Evolutionary conservation across 176 grass and related monocot species (phyloP).

Genomic region (Alloteropsis semialata): DNA sequence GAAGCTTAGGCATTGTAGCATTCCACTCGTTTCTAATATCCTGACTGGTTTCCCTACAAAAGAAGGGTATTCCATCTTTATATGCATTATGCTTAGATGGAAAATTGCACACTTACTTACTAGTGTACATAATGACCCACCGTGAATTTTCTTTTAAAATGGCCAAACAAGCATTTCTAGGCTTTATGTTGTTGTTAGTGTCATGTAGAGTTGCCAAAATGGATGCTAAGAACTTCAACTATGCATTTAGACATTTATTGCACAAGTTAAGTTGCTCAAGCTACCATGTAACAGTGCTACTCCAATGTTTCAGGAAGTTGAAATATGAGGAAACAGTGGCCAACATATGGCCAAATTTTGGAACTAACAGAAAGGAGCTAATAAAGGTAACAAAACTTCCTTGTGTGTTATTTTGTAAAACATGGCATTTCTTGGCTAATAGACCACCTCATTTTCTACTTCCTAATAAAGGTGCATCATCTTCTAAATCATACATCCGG

Average conservation of each 20-base stretch:
- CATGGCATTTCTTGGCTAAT: conserved; percentile 22
- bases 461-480: conserved; percentile 72
- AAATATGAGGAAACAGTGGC: conserved; percentile 84
- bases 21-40: not conserved
- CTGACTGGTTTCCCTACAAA: not conserved
- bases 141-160: not conserved
- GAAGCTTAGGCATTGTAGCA: not conserved
- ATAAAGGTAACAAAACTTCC: conserved; percentile 65
- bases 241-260: not conserved
- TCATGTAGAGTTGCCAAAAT: not conserved
- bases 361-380: conserved; percentile 60
- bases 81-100: not conserved
- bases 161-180: not conserved
- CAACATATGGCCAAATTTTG: conserved; percentile 90
- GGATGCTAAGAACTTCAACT: not conserved
- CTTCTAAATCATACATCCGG: conserved; percentile 95
- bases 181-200: not conserved
- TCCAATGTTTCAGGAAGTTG: conserved; percentile 66
- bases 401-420: not conserved
- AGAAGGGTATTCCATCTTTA: not conserved
- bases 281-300: conserved; percentile 19
- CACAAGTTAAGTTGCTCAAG: conserved; percentile 1
- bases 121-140: not conserved
- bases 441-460: not conserved
- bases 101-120: not conserved